Percentiles rank a stretch among this genome's conserved stretches.
These are phyloP conservation scores for sunflower (Helianthus annuus) DNA, from an alignment of 129 eudicot species.

Conservation along the genomic window HanXRQr2.0-SUNRISE NC_035433.2:32951689-32952188, in stretches of 20 bases:
- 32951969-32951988: background rate
- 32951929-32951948: background rate
- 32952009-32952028: background rate
- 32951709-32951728: too few species aligned
- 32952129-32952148: slow-evolving; percentile 5
- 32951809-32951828: background rate
- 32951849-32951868: too few species aligned
- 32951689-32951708: too few species aligned
- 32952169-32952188: slow-evolving; percentile 68
- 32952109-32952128: background rate
- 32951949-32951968: slow-evolving; percentile 1
- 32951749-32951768: too few species aligned
- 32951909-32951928: background rate
- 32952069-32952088: background rate
- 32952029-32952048: background rate
- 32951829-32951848: background rate
- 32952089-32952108: background rate
- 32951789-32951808: background rate
- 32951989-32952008: background rate
- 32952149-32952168: slow-evolving; percentile 1
- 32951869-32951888: background rate
- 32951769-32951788: too few species aligned
- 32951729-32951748: too few species aligned
- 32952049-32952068: slow-evolving; percentile 8
- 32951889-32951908: background rate